These are phyloP conservation scores for Carex littledalei DNA, from an alignment of 176 grass and related monocot genomes.

Conservation along the genomic window DNA sequence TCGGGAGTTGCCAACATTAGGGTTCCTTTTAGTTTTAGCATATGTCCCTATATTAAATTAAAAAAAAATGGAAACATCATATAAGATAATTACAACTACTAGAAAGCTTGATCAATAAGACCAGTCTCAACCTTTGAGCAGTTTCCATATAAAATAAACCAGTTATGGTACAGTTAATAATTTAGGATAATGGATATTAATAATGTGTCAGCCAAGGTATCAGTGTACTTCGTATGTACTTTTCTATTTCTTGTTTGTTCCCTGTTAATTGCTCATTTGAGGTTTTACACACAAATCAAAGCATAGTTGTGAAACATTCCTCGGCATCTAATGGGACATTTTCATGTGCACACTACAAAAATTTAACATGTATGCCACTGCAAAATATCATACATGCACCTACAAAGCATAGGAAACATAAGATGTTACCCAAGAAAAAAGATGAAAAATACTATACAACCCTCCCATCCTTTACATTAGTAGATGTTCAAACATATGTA, in stretches of 20 bases:
- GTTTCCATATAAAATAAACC: neutral
- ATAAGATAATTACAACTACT: neutral
- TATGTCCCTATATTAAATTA: constrained; percentile 51
- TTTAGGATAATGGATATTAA: neutral
- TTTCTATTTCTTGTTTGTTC: neutral
- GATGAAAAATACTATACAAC: neutral
- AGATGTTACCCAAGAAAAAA: neutral
- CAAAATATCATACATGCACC: neutral
- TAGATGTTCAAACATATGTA: neutral
- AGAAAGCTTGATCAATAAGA: constrained; percentile 9
- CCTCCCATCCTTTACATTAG: neutral
- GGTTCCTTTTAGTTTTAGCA: constrained; percentile 95
- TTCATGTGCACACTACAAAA: neutral
- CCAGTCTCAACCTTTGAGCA: neutral
- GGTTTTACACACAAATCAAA: neutral
- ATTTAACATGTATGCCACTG: neutral
- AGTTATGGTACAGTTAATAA: neutral
- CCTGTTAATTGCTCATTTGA: neutral
- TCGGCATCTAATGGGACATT: neutral
- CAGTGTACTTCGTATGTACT: neutral
- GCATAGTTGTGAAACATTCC: neutral
- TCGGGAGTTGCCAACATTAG: constrained; percentile 80
- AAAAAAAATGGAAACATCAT: neutral
- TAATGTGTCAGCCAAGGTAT: neutral
- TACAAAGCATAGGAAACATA: neutral